Evolutionary conservation across 192 early-diverging fungal species (phyloP).

Genomic region (Rhizophagus prolifer): DNA sequence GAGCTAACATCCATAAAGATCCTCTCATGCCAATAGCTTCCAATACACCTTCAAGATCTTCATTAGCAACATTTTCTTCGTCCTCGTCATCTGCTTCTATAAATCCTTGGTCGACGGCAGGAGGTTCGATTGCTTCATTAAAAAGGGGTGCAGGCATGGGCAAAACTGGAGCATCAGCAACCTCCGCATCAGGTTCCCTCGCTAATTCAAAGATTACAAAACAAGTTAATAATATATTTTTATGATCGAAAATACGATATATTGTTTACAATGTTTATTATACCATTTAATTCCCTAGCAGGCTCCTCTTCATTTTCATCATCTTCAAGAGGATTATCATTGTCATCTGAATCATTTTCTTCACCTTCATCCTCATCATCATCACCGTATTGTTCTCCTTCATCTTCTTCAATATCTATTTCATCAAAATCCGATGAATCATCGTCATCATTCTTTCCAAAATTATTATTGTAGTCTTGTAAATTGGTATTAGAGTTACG

Average conservation of each 20-base stretch:
- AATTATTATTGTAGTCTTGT: constrained; percentile 31
- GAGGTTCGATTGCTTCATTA: constrained; percentile 28
- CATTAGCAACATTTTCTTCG: constrained; percentile 57
- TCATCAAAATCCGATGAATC: constrained; percentile 28
- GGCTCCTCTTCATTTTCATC: constrained; percentile 12
- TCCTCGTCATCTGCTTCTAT: constrained; percentile 36
- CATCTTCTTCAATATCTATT: neutral
- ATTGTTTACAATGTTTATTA: neutral
- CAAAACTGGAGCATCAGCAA: neutral
- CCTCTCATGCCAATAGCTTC: constrained; percentile 93
- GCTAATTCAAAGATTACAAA: neutral
- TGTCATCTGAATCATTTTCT: neutral
- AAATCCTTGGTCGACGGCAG: constrained; percentile 10
- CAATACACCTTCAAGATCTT: constrained; percentile 72
- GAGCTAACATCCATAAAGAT: constrained; percentile 70
- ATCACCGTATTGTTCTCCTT: neutral
- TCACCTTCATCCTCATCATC: constrained; percentile 13
- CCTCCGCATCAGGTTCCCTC: neutral
- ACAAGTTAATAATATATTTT: neutral
- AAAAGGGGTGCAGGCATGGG: constrained; percentile 23
- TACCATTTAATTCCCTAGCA: constrained; percentile 3
- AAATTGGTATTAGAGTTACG: neutral
- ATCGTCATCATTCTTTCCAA: constrained; percentile 28
- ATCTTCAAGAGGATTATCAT: neutral
- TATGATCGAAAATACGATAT: neutral